phyloP scores from a whole-genome alignment of 2,329 filamentous ascomycete genomes.

The Sphaerostilbella broomeana region DNA sequence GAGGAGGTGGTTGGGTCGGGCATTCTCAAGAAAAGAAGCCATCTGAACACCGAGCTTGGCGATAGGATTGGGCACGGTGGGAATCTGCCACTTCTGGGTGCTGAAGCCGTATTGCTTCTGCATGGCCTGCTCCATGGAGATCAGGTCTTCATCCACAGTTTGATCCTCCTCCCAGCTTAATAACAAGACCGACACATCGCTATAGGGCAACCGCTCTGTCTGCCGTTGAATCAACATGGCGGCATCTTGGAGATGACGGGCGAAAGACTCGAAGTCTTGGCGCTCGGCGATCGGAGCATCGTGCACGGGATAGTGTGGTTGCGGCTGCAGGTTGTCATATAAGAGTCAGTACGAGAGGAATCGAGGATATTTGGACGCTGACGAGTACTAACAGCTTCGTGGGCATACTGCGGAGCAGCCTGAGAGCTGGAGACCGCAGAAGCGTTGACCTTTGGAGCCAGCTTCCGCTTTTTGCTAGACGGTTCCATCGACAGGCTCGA shows the following conservation, averaged over 20 bases:
- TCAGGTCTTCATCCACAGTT: slow-evolving; percentile 46
- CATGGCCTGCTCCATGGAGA: slow-evolving; percentile 50
- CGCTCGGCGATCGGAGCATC: slow-evolving; percentile 40
- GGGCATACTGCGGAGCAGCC: slow-evolving; percentile 24
- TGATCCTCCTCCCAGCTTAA: slow-evolving; percentile 57
- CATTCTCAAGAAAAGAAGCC: slow-evolving; percentile 52
- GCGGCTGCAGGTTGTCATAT: too few relatives aligned
- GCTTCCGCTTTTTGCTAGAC: slow-evolving; percentile 37
- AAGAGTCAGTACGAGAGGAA: slow-evolving; percentile 10
- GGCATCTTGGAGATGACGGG: slow-evolving; percentile 60
- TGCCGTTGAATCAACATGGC: slow-evolving; percentile 61
- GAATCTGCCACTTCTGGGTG: slow-evolving; percentile 56
- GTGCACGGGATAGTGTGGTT: slow-evolving; percentile 32
- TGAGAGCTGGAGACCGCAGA: slow-evolving; percentile 26
- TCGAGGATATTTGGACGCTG: background rate
- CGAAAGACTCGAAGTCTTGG: slow-evolving; percentile 61
- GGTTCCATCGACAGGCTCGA: slow-evolving; percentile 32
- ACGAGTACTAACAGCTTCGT: slow-evolving; percentile 28
- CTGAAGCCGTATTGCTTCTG: slow-evolving; percentile 54
- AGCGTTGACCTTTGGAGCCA: slow-evolving; percentile 36
- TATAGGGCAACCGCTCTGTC: slow-evolving; percentile 51
- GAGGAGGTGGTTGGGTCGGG: slow-evolving; percentile 51
- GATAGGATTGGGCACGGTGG: slow-evolving; percentile 51
- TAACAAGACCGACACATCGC: slow-evolving; percentile 53
- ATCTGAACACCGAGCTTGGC: slow-evolving; percentile 56